Conservation (phyloP, 768 basidiomycete genomes). For the Panaeolus papilionaceus region DNA sequence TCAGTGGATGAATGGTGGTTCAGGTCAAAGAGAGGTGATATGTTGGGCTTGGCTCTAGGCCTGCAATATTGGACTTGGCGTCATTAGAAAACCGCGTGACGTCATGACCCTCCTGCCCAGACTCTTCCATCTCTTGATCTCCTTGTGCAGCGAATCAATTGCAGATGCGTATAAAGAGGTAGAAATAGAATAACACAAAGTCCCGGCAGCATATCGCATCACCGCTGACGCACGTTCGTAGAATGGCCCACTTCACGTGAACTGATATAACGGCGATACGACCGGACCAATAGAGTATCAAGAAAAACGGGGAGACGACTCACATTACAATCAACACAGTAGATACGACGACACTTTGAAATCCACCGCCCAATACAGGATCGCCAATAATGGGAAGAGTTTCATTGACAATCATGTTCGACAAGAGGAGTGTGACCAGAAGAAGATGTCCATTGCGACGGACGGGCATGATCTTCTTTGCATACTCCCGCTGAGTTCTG, state of each 20-base stretch:
- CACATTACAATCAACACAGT: slow-evolving; percentile 90
- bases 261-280: slow-evolving; percentile 2
- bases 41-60: slow-evolving; percentile 11
- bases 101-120: slow-evolving; percentile 24
- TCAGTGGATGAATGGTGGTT: slow-evolving; percentile 6
- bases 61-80: slow-evolving; percentile 1
- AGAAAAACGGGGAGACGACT: slow-evolving; percentile 38
- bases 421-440: slow-evolving; percentile 81
- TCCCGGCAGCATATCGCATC: slow-evolving; percentile 1
- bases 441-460: slow-evolving; percentile 84
- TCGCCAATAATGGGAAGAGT: slow-evolving; percentile 85
- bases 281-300: not conserved
- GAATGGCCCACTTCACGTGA: slow-evolving; percentile 18
- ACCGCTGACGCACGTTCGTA: slow-evolving; percentile 9
- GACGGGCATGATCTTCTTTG: slow-evolving; percentile 86
- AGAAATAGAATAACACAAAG: not conserved
- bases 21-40: not conserved
- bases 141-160: slow-evolving; percentile 4
- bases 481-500: slow-evolving; percentile 81
- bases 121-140: not conserved
- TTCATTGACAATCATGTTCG: slow-evolving; percentile 95
- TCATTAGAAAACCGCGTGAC: slow-evolving; percentile 34
- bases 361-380: slow-evolving; percentile 79
- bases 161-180: not conserved
- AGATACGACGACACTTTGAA: slow-evolving; percentile 78